Evolutionary conservation across 2,329 filamentous ascomycete species (phyloP).

Genomic region (Penicillium expansum): DNA sequence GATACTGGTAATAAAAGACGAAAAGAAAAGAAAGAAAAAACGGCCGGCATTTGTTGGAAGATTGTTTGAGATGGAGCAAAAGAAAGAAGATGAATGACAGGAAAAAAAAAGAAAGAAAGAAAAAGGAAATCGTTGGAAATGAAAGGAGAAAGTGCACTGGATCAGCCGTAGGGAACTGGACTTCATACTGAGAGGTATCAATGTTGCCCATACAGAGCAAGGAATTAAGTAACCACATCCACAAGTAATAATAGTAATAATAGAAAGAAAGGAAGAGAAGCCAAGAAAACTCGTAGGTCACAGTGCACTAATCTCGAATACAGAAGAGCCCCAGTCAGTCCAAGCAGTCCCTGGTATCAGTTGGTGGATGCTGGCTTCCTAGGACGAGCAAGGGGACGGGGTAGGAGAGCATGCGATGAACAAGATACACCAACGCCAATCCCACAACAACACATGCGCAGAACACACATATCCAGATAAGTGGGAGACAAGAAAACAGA

Average conservation of each 20-base stretch:
- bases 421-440: slow-evolving; percentile 39
- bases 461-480: slow-evolving; percentile 32
- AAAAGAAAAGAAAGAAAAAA: slow-evolving; percentile 9
- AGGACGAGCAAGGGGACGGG: slow-evolving; percentile 17
- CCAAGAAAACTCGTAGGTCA: slow-evolving; percentile 29
- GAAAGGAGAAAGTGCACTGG: slow-evolving; percentile 11
- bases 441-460: slow-evolving; percentile 24
- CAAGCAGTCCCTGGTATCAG: slow-evolving; percentile 18
- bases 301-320: slow-evolving; percentile 31
- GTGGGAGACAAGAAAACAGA: slow-evolving; percentile 24
- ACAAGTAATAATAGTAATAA: slow-evolving; percentile 31
- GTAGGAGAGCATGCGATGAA: slow-evolving; percentile 24
- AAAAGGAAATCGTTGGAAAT: slow-evolving; percentile 2
- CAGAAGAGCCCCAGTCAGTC: slow-evolving; percentile 14
- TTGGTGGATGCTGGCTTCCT: slow-evolving; percentile 9
- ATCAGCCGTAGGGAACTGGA: slow-evolving; percentile 4
- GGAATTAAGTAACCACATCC: slow-evolving; percentile 26
- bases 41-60: slow-evolving; percentile 10
- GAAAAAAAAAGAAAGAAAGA: neutral
- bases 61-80: neutral
- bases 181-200: slow-evolving; percentile 14
- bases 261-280: slow-evolving; percentile 28
- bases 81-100: neutral
- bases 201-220: slow-evolving; percentile 13
- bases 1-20: slow-evolving; percentile 1